A percentile compares a stretch with the other conserved stretches of the same genome.
phyloP scores from a whole-genome alignment of 805 yeast species.

The Yarrowia hollandica region DNA sequence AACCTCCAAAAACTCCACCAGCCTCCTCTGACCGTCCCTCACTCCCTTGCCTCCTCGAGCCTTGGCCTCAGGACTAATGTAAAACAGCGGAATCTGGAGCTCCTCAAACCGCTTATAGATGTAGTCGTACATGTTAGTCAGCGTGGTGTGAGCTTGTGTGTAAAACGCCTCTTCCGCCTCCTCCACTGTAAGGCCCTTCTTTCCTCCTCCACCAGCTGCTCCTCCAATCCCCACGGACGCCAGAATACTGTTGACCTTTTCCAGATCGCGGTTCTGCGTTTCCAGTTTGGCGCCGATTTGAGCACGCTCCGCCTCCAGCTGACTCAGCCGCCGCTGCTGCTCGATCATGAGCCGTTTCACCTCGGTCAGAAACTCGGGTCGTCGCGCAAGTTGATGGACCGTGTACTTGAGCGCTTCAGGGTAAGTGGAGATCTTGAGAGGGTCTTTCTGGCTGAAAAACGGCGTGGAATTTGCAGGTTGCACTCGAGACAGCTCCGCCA shows the following conservation, averaged over 20 bases:
- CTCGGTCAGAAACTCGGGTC: conserved; percentile 10
- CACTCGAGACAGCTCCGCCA: conserved; percentile 13
- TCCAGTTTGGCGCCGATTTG: not conserved
- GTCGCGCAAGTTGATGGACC: not conserved
- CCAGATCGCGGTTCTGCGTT: not conserved
- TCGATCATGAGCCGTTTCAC: conserved; percentile 6
- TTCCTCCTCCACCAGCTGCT: not conserved
- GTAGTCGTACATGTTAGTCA: conserved; percentile 27
- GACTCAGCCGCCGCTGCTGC: not conserved
- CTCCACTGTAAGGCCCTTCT: not conserved
- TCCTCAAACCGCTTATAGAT: conserved; percentile 21
- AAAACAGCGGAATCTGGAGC: conserved; percentile 10
- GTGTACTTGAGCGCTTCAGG: conserved; percentile 16
- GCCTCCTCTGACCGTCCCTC: not conserved
- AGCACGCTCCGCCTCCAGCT: conserved; percentile 1
- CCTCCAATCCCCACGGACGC: conserved; percentile 4
- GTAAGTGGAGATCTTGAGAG: conserved; percentile 3
- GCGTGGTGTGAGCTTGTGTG: not conserved
- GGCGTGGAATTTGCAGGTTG: not conserved
- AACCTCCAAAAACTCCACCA: conserved; percentile 16
- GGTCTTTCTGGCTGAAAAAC: conserved; percentile 9
- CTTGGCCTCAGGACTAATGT: conserved; percentile 15
- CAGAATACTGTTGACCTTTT: not conserved
- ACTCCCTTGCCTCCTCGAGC: conserved; percentile 12
- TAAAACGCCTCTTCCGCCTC: not conserved